Conservation (phyloP, 2,329 filamentous ascomycete genomes). For the Alternaria consortialis region DNA sequence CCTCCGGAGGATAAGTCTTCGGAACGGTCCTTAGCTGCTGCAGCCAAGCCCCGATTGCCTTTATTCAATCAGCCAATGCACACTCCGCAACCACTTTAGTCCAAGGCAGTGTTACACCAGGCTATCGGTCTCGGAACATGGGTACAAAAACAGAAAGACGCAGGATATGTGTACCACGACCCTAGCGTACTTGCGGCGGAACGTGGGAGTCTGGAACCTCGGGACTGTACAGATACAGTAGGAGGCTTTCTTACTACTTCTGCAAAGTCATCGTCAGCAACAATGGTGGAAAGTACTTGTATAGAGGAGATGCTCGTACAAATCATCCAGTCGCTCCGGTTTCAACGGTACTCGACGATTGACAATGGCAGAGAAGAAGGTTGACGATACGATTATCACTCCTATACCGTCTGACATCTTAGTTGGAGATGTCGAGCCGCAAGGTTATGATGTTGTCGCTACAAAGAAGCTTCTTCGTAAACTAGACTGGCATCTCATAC, state of each 20-base stretch:
- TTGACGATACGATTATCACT: constrained; percentile 14
- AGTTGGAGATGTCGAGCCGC: constrained; percentile 33
- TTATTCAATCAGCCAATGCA: constrained; percentile 15
- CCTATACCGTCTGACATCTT: constrained; percentile 17
- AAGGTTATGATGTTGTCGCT: constrained; percentile 50
- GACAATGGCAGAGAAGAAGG: constrained; percentile 25
- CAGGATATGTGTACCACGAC: constrained; percentile 5
- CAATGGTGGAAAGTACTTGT: neutral
- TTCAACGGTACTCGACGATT: neutral
- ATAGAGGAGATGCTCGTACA: neutral
- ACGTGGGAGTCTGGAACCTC: constrained; percentile 2
- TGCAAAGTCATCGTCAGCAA: constrained; percentile 1
- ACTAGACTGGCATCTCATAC: constrained; percentile 65
- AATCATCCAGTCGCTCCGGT: too few relatives aligned
- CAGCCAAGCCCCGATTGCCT: neutral
- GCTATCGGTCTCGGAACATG: constrained; percentile 21
- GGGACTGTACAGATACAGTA: constrained; percentile 9
- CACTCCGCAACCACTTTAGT: constrained; percentile 17
- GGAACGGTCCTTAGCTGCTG: neutral
- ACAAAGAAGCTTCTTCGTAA: constrained; percentile 64
- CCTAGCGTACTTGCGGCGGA: neutral
- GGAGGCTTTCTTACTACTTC: neutral
- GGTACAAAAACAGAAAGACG: constrained; percentile 17
- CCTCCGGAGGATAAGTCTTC: constrained; percentile 7
- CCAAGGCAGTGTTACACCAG: constrained; percentile 24